phyloP scores from a whole-genome alignment of 192 early-diverging fungal genomes.

The Podila verticillata region DNA sequence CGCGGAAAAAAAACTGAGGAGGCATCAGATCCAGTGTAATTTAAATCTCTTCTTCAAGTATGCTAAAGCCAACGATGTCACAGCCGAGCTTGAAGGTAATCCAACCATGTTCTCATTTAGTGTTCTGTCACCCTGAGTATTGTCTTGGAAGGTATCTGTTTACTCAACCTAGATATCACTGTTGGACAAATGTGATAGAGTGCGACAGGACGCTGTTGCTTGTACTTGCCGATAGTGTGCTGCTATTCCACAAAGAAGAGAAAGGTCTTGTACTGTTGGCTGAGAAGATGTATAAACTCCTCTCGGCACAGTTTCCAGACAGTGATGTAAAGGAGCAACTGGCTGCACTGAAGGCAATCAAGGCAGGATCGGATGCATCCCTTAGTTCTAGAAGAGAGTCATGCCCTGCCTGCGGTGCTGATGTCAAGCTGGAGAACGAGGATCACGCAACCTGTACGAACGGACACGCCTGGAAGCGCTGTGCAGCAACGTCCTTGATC shows the following conservation, averaged over 20 bases:
- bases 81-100: not conserved
- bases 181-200: not conserved
- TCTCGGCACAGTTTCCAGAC: slow-evolving; percentile 1
- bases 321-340: slow-evolving; percentile 19
- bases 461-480: slow-evolving; percentile 32
- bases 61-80: not conserved
- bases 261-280: slow-evolving; percentile 3
- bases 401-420: slow-evolving; percentile 34
- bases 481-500: slow-evolving; percentile 22
- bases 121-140: not conserved
- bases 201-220: slow-evolving; percentile 18
- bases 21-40: slow-evolving; percentile 13
- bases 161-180: not conserved
- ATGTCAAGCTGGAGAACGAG: slow-evolving; percentile 16
- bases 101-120: not conserved
- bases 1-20: slow-evolving; percentile 13
- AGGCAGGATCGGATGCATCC: not conserved
- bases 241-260: slow-evolving; percentile 28
- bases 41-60: slow-evolving; percentile 6
- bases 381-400: slow-evolving; percentile 19
- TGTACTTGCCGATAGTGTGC: slow-evolving; percentile 27
- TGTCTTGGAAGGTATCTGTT: not conserved
- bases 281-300: slow-evolving; percentile 13
- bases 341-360: slow-evolving; percentile 13
- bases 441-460: slow-evolving; percentile 10